Evolutionary conservation across 192 early-diverging fungal genomes (phyloP).

Genomic region (Umbelopsis sp.): DNA sequence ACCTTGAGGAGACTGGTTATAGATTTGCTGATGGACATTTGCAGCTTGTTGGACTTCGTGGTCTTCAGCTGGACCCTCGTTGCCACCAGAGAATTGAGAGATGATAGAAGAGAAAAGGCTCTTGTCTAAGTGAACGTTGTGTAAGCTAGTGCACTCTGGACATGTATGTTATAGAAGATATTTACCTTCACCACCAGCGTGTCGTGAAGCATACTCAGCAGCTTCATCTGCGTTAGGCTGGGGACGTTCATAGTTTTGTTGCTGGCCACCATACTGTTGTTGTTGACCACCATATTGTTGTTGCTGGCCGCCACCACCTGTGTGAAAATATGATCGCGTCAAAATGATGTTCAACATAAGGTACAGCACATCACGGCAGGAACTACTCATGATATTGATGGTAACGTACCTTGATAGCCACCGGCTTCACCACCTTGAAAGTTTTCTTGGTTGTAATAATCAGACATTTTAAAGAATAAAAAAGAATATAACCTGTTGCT

Average conservation of each 20-base stretch:
- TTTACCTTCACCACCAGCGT: slow-evolving; percentile 35
- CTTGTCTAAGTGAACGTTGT: slow-evolving; percentile 8
- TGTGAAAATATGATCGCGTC: neutral
- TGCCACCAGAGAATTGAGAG: slow-evolving; percentile 19
- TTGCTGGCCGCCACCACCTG: neutral
- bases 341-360: neutral
- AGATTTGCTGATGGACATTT: slow-evolving; percentile 32
- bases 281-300: neutral
- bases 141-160: neutral
- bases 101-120: slow-evolving; percentile 28
- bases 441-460: slow-evolving; percentile 11
- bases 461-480: neutral
- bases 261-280: slow-evolving; percentile 14
- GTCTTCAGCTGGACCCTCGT: slow-evolving; percentile 21
- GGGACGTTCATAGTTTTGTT: slow-evolving; percentile 9
- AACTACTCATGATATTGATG: too few relatives aligned
- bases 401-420: slow-evolving; percentile 11
- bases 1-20: slow-evolving; percentile 27
- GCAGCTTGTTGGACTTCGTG: slow-evolving; percentile 26
- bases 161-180: neutral
- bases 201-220: slow-evolving; percentile 31
- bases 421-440: slow-evolving; percentile 12
- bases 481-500: neutral
- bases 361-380: neutral
- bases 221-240: slow-evolving; percentile 28